phyloP scores from a whole-genome alignment of 352 stramenopile genomes.

The Phytopythium boreale region DNA sequence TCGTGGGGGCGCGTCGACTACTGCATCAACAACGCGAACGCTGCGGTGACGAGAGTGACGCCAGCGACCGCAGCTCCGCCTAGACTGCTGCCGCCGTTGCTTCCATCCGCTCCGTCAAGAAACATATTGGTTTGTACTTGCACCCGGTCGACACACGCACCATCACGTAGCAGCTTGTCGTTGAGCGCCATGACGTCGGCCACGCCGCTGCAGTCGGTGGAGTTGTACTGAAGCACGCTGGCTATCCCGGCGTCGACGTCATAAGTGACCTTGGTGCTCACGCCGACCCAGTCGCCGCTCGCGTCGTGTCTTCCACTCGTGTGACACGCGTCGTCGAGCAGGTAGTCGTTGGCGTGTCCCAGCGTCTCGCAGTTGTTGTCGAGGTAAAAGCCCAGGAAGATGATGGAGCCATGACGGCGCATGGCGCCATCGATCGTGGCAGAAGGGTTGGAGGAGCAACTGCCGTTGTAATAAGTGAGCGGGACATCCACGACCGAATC shows the following conservation, averaged over 20 bases:
- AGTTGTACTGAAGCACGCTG: not conserved
- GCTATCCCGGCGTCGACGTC: not conserved
- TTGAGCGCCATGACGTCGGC: not conserved
- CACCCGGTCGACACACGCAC: not conserved
- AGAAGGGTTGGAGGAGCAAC: not conserved
- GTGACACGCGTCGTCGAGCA: not conserved
- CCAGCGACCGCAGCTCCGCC: not conserved
- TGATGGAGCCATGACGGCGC: no score
- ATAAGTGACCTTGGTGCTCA: not conserved
- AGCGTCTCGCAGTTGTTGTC: not conserved
- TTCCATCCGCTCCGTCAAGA: not conserved
- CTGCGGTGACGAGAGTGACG: not conserved
- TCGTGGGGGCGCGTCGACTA: no score
- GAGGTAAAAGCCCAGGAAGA: not conserved
- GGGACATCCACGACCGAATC: not conserved
- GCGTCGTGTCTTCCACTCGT: not conserved
- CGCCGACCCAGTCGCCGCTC: not conserved
- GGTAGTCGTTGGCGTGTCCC: not conserved
- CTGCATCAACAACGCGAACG: no score
- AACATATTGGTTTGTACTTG: not conserved
- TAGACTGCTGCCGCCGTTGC: not conserved
- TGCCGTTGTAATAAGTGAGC: not conserved
- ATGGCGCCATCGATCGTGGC: not conserved
- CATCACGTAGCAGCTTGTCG: not conserved
- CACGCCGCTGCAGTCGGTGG: not conserved